Evolutionary conservation across 2,329 filamentous ascomycete species (phyloP), one percentile per base, ranked within the genome.

Genomic region (Xylariales sp.): DNA sequence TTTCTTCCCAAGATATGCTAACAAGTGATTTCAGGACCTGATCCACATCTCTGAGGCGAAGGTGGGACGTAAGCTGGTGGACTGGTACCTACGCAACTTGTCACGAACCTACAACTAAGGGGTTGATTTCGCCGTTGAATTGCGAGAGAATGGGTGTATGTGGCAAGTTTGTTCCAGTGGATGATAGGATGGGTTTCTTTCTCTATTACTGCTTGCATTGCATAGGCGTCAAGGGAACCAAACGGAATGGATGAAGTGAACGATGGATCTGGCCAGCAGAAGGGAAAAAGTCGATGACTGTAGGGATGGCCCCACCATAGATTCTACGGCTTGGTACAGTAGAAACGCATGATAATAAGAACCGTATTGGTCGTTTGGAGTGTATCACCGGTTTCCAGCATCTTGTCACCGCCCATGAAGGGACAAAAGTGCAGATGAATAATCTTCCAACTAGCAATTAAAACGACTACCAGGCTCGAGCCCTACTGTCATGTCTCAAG

Each of bases 41-140:
- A 98, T 98, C 63, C 93, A 98, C 69, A 93, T 98, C 53, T 96
- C 91, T 42, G 93, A 98, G 70, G 91, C 91, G 52, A 98, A 98
- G 83, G 89, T 96, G 43, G 93, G 93, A 60, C 81, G 93, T 56
- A 94, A 93, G 72, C 74, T 98, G 57, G 91, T 98, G 49, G 93
- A 98, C 69, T 98, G 93, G 93, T 98, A 98, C 67, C 79, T 98
- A 61, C 84, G 93, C 61, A 98, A 98, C 74, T 74, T 98, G 58
- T 87, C 90, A 44, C 84, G 93, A 63, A 94, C 90, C 42, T 98
- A 98, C 74, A 95, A 85, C 46, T 70, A 57, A 61, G 45, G 11
- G 16, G 20, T 10, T 29, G 10, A 18, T 10, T 20, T 16, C 11
- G 11, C 30, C 11, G n/a, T n/a, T n/a, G n/a, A n/a, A n/a, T n/a